These are phyloP conservation scores for Pachysandra terminalis DNA, from an alignment of 164 flowering plant genomes.

Conservation along the genomic window DNA sequence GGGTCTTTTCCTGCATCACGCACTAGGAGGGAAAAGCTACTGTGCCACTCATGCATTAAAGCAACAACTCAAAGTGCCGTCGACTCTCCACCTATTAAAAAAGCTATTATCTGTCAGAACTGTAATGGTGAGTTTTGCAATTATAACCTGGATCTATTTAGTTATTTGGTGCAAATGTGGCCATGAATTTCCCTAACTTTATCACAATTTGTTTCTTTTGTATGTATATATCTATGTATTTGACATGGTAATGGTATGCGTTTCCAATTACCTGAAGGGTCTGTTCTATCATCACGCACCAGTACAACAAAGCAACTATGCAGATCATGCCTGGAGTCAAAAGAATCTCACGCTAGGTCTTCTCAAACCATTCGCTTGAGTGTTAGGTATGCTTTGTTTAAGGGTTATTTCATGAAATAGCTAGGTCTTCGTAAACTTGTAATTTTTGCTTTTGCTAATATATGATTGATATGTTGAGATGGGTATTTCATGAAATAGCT, in stretches of 20 bases:
- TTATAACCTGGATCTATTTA: neutral
- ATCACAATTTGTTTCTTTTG: too few species aligned
- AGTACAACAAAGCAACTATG: slow-evolving; percentile 28
- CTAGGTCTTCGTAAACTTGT: neutral
- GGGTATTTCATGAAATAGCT: neutral
- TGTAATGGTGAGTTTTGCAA: slow-evolving; percentile 28
- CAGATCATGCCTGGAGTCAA: slow-evolving; percentile 32
- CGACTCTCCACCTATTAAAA: neutral
- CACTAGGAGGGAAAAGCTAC: too few species aligned
- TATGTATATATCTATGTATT: neutral
- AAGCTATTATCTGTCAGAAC: slow-evolving; percentile 29
- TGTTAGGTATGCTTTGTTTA: slow-evolving; percentile 27
- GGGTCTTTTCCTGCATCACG: too few species aligned
- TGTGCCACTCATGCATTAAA: too few species aligned
- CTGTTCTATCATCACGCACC: slow-evolving; percentile 20
- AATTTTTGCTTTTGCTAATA: neutral
- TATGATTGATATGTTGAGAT: neutral
- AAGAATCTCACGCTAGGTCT: slow-evolving; percentile 23
- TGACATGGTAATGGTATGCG: neutral
- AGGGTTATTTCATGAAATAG: neutral
- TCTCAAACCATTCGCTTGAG: slow-evolving; percentile 4
- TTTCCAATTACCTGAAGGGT: slow-evolving; percentile 22
- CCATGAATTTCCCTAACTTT: neutral
- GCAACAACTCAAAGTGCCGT: too few species aligned
- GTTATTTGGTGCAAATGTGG: neutral